Base-by-base conservation (phyloP, 1,284 basidiomycete species). In the Lentinus polychrous region DNA sequence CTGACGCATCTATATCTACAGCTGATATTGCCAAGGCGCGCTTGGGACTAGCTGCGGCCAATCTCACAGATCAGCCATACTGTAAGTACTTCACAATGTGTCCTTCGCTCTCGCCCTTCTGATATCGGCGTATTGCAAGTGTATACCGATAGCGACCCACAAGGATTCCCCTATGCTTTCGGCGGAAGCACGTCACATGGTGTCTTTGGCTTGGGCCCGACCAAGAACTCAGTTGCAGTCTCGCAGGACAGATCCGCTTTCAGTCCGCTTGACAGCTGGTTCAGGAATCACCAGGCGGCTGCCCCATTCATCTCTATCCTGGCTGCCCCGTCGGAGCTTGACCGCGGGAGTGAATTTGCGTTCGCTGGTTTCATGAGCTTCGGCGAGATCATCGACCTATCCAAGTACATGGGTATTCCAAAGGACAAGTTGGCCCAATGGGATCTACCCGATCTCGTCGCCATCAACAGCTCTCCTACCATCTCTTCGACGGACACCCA, bases 231-330 rank as follows among this genome's bases (percentile, higher is more conserved):
- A 2, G 17, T 23, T 12, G 38, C 27, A 4, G n/a, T 20, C 17
- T 35, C 22, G 38, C 27, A 39, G 7, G 33, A 39, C 36, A 32
- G n/a, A 42, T 41, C 24, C 27, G 20, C 20, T 6, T 23, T 40
- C 8, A 40, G 39, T 40, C 39, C 39, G 7, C 22, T 40, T 12
- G 39, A 40, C 39, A 23, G 27, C 18, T 32, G 39, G 39, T 27
- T 43, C 10, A 24, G 10, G 12, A 20, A 24, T 15, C 14, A 43
- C 31, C 14, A 15, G 5, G n/a, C 12, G 3, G 38, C 23, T 14
- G 24, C 46, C 11, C 46, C 27, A 20, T 48, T 24, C 27, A 23
- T 42, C 35, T 41, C 46, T 15, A 35, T 46, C 35, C 45, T 46
- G 20, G 31, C 22, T 14, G 18, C 45, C 17, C 15, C 34, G 8